Evolutionary conservation across 2,329 filamentous ascomycete species (phyloP).

Genomic region (Fusarium sp.): DNA sequence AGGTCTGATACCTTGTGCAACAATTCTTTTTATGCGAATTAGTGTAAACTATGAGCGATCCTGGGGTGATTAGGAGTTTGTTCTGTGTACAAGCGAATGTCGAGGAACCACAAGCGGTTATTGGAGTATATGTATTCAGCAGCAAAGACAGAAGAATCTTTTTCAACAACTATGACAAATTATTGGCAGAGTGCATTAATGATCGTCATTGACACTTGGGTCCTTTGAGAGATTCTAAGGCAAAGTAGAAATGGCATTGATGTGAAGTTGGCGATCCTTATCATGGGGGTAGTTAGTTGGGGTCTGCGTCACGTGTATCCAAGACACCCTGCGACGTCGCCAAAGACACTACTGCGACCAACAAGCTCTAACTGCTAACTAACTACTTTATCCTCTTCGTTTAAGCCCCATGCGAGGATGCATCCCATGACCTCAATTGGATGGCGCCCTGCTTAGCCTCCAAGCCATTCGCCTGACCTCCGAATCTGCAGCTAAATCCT

Average conservation of each 20-base stretch:
- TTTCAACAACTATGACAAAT: not conserved
- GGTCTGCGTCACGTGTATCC: constrained; percentile 38
- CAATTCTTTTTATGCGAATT: not conserved
- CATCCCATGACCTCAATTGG: constrained; percentile 20
- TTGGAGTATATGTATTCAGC: not conserved
- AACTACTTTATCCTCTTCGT: not conserved
- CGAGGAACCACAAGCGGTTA: not conserved
- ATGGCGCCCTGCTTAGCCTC: constrained; percentile 27
- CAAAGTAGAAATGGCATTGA: not conserved
- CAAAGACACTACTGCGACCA: not conserved
- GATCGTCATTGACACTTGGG: not conserved
- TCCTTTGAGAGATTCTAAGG: not conserved
- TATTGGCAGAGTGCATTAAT: not conserved
- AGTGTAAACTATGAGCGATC: not conserved
- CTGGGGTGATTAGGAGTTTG: too few relatives aligned
- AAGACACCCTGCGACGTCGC: constrained; percentile 26
- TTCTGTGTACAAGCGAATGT: not conserved
- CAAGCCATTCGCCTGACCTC: constrained; percentile 9
- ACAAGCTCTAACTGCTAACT: constrained; percentile 2
- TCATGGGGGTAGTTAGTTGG: constrained; percentile 3
- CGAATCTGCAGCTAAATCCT: constrained; percentile 8
- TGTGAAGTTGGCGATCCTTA: not conserved
- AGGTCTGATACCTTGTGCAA: too few relatives aligned
- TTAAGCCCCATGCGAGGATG: constrained; percentile 27
- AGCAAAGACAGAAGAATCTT: too few relatives aligned